These are phyloP conservation scores for Achlya hypogyna DNA, from an alignment of 352 stramenopile species.

Conservation along the genomic window DNA sequence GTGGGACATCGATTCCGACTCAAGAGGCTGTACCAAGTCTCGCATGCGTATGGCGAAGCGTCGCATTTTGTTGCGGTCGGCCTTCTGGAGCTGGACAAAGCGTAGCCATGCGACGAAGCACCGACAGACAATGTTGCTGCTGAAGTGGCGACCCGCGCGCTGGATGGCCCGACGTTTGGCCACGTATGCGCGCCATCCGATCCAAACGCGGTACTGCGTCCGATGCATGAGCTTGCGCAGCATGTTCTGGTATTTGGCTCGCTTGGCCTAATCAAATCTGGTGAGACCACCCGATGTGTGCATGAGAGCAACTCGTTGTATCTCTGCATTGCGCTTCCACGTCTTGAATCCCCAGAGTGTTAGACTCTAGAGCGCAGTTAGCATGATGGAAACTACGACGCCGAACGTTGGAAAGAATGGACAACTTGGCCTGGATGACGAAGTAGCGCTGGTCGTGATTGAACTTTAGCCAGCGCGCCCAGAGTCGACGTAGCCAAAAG, in stretches of 20 bases:
- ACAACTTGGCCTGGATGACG: slow-evolving; percentile 48
- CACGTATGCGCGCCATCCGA: slow-evolving; percentile 50
- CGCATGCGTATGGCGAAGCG: slow-evolving; percentile 35
- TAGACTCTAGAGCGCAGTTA: slow-evolving; percentile 33
- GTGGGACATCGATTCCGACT: neutral
- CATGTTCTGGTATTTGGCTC: slow-evolving; percentile 38
- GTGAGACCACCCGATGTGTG: too few relatives aligned
- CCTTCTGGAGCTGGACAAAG: slow-evolving; percentile 14
- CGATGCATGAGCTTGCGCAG: slow-evolving; percentile 45
- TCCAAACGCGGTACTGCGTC: slow-evolving; percentile 44
- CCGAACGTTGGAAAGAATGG: neutral
- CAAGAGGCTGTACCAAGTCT: neutral
- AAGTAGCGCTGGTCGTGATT: slow-evolving; percentile 51
- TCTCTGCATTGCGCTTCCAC: slow-evolving; percentile 37
- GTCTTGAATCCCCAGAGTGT: slow-evolving; percentile 58
- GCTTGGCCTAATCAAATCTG: neutral
- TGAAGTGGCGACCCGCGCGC: slow-evolving; percentile 50
- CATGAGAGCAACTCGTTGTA: slow-evolving; percentile 30
- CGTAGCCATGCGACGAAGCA: slow-evolving; percentile 54
- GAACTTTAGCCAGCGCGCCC: slow-evolving; percentile 45
- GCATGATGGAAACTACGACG: neutral
- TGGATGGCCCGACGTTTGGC: slow-evolving; percentile 41
- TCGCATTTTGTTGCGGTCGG: slow-evolving; percentile 33
- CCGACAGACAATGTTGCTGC: slow-evolving; percentile 45
- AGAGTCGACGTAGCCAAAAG: slow-evolving; percentile 34